Conservation (phyloP, 345 rosid genomes). For the Eucalyptus victrix region DNA sequence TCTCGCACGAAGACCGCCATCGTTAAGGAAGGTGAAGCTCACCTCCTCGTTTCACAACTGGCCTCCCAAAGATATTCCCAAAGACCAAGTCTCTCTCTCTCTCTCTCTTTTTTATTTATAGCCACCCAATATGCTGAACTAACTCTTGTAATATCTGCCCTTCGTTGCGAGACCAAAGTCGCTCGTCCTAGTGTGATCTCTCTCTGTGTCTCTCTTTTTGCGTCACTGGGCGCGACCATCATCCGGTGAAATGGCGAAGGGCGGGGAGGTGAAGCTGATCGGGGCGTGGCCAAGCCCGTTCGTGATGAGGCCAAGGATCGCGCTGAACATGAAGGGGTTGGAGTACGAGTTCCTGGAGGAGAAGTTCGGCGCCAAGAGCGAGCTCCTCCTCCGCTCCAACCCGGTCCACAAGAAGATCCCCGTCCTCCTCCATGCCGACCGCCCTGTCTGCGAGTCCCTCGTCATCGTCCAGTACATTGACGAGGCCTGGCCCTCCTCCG, state of each 20-base stretch:
- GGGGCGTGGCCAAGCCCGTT: constrained; percentile 81
- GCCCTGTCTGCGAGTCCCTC: constrained; percentile 55
- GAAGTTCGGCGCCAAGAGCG: constrained; percentile 35
- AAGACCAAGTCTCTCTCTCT: not conserved
- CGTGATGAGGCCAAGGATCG: constrained; percentile 58
- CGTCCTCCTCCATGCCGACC: constrained; percentile 51
- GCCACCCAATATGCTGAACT: not conserved
- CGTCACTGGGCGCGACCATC: not conserved
- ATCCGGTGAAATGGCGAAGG: constrained; percentile 6
- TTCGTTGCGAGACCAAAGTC: not conserved
- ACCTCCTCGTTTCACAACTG: not conserved
- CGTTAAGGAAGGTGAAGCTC: not conserved
- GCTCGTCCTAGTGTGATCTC: not conserved
- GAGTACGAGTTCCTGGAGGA: constrained; percentile 50
- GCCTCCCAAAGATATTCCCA: not conserved
- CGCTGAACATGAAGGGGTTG: constrained; percentile 54
- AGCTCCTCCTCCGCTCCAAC: constrained; percentile 56
- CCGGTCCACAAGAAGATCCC: constrained; percentile 80
- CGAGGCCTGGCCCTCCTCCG: constrained; percentile 52
- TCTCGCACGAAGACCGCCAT: not conserved
- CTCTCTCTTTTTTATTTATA: not conserved
- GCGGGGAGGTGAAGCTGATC: constrained; percentile 29
- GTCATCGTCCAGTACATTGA: constrained; percentile 57
- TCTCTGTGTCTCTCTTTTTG: not conserved
- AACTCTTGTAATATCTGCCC: not conserved